Conservation (phyloP, 768 basidiomycete genomes). For the Panellus pusillus region DNA sequence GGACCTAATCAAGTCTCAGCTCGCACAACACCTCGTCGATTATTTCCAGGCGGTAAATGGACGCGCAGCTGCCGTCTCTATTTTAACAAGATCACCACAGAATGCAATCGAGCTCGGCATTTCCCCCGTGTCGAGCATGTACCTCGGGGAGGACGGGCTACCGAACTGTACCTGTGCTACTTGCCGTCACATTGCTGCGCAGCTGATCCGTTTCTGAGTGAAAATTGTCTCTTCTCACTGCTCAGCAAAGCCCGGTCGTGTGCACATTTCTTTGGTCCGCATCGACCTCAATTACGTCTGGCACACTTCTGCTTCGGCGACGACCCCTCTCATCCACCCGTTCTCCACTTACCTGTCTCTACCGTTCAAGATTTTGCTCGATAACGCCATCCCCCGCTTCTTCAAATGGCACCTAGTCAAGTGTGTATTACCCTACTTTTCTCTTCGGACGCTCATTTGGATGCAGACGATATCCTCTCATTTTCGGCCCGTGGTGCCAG, state of each 20-base stretch:
- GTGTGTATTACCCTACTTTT: slow-evolving; percentile 35
- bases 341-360: slow-evolving; percentile 58
- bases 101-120: slow-evolving; percentile 61
- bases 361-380: slow-evolving; percentile 52
- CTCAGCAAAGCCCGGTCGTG: slow-evolving; percentile 22
- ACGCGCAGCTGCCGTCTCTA: neutral
- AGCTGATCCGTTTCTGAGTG: slow-evolving; percentile 14
- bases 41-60: slow-evolving; percentile 50
- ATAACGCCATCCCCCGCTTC: slow-evolving; percentile 54
- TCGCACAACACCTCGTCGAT: slow-evolving; percentile 47
- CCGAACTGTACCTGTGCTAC: slow-evolving; percentile 38
- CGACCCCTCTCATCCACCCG: slow-evolving; percentile 37
- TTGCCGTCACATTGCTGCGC: slow-evolving; percentile 1
- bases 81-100: slow-evolving; percentile 33
- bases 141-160: slow-evolving; percentile 44
- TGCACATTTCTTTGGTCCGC: slow-evolving; percentile 41
- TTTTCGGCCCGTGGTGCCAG: slow-evolving; percentile 70
- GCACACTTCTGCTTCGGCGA: slow-evolving; percentile 24
- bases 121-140: slow-evolving; percentile 53
- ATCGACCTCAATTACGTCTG: slow-evolving; percentile 39
- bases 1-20: slow-evolving; percentile 48
- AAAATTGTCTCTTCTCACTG: slow-evolving; percentile 29
- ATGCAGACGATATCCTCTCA: slow-evolving; percentile 69
- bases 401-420: slow-evolving; percentile 58
- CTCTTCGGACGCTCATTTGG: slow-evolving; percentile 5